Conservation (phyloP, 371 early-diverging fungal species). For the Mucor saturninus region DNA sequence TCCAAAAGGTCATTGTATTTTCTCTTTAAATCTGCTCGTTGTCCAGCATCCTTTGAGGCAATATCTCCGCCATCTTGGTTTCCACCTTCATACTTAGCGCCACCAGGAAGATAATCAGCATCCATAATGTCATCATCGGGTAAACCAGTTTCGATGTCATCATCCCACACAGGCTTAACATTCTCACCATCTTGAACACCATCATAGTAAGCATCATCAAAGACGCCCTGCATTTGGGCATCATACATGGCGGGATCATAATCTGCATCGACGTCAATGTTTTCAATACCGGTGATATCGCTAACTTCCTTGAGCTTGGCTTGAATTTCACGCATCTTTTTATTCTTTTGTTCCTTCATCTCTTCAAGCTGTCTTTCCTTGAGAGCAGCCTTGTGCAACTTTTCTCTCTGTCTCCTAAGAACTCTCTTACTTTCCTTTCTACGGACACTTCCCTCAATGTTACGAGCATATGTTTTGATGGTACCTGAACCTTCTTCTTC, state of each 20-base stretch:
- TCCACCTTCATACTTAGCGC: constrained; percentile 38
- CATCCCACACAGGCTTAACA: constrained; percentile 65
- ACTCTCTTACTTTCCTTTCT: constrained; percentile 80
- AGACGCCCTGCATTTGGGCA: constrained; percentile 78
- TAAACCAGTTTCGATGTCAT: constrained; percentile 65
- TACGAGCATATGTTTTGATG: constrained; percentile 78
- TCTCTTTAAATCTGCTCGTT: constrained; percentile 13
- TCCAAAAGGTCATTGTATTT: constrained; percentile 72
- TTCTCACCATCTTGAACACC: constrained; percentile 40
- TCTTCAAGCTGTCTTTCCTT: constrained; percentile 78
- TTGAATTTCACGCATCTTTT: constrained; percentile 83
- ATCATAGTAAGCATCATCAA: constrained; percentile 75
- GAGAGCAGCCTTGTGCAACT: constrained; percentile 73
- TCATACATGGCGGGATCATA: constrained; percentile 90
- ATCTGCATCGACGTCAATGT: constrained; percentile 86
- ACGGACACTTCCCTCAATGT: constrained; percentile 72
- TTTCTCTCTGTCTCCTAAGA: constrained; percentile 66
- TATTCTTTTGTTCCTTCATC: constrained; percentile 86
- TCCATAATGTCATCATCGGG: constrained; percentile 76
- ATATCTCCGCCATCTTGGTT: not conserved
- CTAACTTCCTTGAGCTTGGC: constrained; percentile 81
- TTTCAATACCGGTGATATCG: constrained; percentile 87
- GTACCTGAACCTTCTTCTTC: constrained; percentile 80
- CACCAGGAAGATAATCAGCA: constrained; percentile 85
- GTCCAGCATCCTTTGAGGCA: not conserved